phyloP scores from a whole-genome alignment of 2,329 filamentous ascomycete species.

The Colletotrichum viniferum region DNA sequence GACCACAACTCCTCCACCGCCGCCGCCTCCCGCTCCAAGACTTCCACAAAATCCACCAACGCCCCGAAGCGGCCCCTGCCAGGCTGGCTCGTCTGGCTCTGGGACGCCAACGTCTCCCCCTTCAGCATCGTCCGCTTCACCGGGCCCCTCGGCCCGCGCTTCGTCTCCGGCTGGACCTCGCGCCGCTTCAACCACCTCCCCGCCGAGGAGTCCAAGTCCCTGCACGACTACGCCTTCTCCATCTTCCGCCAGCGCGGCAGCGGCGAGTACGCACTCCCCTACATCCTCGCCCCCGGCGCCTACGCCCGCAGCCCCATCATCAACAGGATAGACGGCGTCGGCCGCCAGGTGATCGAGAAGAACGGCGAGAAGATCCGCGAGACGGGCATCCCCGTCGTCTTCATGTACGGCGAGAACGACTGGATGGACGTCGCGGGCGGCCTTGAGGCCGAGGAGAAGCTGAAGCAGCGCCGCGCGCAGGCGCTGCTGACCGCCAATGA shows the following conservation, averaged over 20 bases:
- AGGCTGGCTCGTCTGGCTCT: conserved; percentile 89
- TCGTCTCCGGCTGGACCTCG: conserved; percentile 94
- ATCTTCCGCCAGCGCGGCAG: conserved; percentile 92
- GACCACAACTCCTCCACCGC: conserved; percentile 31
- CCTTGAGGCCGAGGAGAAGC: conserved; percentile 76
- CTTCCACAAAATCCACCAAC: conserved; percentile 38
- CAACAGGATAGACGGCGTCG: conserved; percentile 83
- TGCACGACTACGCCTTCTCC: conserved; percentile 94
- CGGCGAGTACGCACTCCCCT: conserved; percentile 91
- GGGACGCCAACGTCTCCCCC: conserved; percentile 96
- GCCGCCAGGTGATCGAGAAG: conserved; percentile 65
- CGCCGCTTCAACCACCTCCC: conserved; percentile 91
- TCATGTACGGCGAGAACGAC: conserved; percentile 98
- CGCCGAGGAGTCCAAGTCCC: conserved; percentile 75
- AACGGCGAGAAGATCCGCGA: conserved; percentile 39
- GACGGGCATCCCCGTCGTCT: conserved; percentile 79
- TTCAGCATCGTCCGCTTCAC: conserved; percentile 89
- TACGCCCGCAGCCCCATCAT: conserved; percentile 90
- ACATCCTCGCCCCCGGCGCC: conserved; percentile 91
- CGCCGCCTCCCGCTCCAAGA: conserved; percentile 28
- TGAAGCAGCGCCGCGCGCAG: conserved; percentile 69
- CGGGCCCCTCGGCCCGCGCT: conserved; percentile 86
- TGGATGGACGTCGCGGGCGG: conserved; percentile 98
- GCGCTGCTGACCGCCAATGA: conserved; percentile 65
- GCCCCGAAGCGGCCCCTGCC: conserved; percentile 66